Conservation (phyloP, 106 monocot species). For the Allium cepa region DNA sequence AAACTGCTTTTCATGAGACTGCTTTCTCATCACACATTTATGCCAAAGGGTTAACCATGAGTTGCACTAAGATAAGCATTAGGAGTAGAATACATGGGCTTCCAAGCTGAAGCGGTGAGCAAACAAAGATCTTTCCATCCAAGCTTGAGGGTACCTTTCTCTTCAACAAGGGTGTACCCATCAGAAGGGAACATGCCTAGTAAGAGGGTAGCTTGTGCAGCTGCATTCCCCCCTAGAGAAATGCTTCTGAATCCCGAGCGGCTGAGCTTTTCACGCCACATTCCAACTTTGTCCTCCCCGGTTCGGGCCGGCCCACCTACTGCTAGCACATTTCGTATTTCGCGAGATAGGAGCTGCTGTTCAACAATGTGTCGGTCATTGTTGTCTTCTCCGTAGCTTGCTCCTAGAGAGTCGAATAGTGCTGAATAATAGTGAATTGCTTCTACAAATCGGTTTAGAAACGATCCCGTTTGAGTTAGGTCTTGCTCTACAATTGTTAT, state of each 20-base stretch:
- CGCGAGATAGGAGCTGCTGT: slow-evolving; percentile 88
- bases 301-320: slow-evolving; percentile 84
- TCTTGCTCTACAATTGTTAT: slow-evolving; percentile 98
- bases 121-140: slow-evolving; percentile 97
- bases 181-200: slow-evolving; percentile 95
- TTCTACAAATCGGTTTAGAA: slow-evolving; percentile 86
- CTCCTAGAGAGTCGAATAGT: slow-evolving; percentile 84
- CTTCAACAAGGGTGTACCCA: slow-evolving; percentile 89
- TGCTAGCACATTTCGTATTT: slow-evolving; percentile 90
- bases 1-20: no score
- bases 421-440: slow-evolving; percentile 98
- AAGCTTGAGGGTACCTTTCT: slow-evolving; percentile 89
- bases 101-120: slow-evolving; percentile 89
- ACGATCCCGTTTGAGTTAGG: slow-evolving; percentile 77
- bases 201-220: slow-evolving; percentile 70
- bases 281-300: slow-evolving; percentile 78
- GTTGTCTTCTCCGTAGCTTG: slow-evolving; percentile 84
- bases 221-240: slow-evolving; percentile 84
- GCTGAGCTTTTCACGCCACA: slow-evolving; percentile 82
- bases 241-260: slow-evolving; percentile 75
- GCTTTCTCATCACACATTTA: no score
- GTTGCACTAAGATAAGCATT: neutral
- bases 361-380: slow-evolving; percentile 83
- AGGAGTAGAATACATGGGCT: slow-evolving; percentile 32
- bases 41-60: neutral